These are phyloP conservation scores for Phytopythium kandeliae DNA, from an alignment of 352 stramenopile genomes.

Conservation along the genomic window DNA sequence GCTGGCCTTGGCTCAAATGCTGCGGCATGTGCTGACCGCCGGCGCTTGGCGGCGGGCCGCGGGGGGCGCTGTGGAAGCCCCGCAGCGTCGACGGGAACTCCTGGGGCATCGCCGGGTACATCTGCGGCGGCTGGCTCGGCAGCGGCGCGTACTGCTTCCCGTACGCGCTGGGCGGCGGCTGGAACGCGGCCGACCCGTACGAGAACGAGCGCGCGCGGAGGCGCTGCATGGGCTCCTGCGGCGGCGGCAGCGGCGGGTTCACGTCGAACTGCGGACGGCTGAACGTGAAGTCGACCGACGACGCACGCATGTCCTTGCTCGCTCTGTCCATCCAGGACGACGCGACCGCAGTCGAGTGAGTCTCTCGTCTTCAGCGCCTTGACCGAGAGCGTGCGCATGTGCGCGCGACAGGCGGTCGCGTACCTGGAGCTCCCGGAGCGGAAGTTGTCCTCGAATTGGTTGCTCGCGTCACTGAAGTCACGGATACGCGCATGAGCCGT, in stretches of 20 bases:
- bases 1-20: constrained; percentile 14
- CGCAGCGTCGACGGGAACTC: constrained; percentile 60
- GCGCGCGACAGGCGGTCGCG: too few species aligned
- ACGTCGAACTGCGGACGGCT: constrained; percentile 30
- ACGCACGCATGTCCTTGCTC: constrained; percentile 67
- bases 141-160: constrained; percentile 37
- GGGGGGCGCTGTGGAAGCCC: constrained; percentile 34
- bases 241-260: constrained; percentile 61
- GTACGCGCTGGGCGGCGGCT: constrained; percentile 21
- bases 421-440: constrained; percentile 20
- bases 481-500: not conserved
- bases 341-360: too few species aligned
- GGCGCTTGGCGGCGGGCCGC: constrained; percentile 23
- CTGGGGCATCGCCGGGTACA: constrained; percentile 26
- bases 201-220: constrained; percentile 75
- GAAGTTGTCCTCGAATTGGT: constrained; percentile 32
- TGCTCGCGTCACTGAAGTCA: constrained; percentile 19
- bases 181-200: constrained; percentile 50
- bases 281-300: constrained; percentile 74
- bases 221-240: constrained; percentile 56
- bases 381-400: too few species aligned
- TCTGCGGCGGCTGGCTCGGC: constrained; percentile 37
- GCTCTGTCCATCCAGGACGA: too few species aligned
- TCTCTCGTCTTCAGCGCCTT: too few species aligned
- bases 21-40: constrained; percentile 11